phyloP scores from a whole-genome alignment of 2,329 filamentous ascomycete genomes.

The Trichoderma polysporum region DNA sequence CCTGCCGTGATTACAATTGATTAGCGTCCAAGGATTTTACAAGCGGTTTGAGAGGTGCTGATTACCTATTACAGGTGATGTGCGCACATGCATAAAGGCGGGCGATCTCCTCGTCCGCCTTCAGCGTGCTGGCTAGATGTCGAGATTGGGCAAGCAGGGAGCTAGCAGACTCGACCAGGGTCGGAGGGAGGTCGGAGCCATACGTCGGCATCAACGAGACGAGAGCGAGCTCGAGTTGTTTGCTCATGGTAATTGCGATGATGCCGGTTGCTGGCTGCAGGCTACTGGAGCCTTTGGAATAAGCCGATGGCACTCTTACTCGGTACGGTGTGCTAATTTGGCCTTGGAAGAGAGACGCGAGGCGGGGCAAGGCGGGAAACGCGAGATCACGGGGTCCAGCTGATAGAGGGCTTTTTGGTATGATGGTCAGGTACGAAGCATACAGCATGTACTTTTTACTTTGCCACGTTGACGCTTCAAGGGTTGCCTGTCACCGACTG shows the following conservation, averaged over 20 bases:
- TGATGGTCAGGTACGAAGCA: neutral
- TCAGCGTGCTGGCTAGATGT: slow-evolving; percentile 72
- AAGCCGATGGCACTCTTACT: neutral
- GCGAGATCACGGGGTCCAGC: slow-evolving; percentile 19
- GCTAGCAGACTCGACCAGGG: slow-evolving; percentile 69
- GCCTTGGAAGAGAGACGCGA: neutral
- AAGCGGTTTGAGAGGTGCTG: neutral
- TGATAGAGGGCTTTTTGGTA: neutral
- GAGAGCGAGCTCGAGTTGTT: slow-evolving; percentile 70
- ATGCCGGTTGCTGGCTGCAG: neutral
- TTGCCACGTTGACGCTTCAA: neutral
- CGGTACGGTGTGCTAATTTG: neutral
- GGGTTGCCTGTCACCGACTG: neutral
- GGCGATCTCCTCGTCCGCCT: slow-evolving; percentile 84
- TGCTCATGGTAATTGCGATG: slow-evolving; percentile 59
- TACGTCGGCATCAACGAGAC: slow-evolving; percentile 73
- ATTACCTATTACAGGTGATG: slow-evolving; percentile 81
- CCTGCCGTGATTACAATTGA: slow-evolving; percentile 41
- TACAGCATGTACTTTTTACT: neutral
- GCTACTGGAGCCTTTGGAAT: no score
- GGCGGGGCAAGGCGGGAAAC: slow-evolving; percentile 10
- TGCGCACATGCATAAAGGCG: slow-evolving; percentile 81
- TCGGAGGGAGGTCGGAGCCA: slow-evolving; percentile 63
- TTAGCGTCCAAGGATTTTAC: neutral
- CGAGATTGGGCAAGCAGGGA: slow-evolving; percentile 80